These are phyloP conservation scores for Diaporthe vexans DNA, from an alignment of 2,329 filamentous ascomycete genomes.

Conservation along the genomic window DNA sequence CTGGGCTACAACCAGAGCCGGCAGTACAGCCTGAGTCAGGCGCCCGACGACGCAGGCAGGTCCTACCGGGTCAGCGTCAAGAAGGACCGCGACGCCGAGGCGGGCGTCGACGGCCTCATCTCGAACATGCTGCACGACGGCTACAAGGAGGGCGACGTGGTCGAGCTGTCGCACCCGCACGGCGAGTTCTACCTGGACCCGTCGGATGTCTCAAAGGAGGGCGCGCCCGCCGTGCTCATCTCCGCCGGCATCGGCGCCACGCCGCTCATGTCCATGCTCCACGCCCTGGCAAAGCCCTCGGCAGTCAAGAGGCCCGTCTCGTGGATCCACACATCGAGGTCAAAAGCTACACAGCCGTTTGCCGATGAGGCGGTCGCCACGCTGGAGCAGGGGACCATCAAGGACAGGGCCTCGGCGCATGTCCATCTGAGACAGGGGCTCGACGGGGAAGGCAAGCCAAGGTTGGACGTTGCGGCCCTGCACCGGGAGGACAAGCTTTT, in stretches of 20 bases:
- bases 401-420: slow-evolving; percentile 59
- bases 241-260: slow-evolving; percentile 79
- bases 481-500: slow-evolving; percentile 67
- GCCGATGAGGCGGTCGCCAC: slow-evolving; percentile 59
- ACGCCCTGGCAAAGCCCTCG: slow-evolving; percentile 58
- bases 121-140: slow-evolving; percentile 66
- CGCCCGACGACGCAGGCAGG: slow-evolving; percentile 59
- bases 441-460: slow-evolving; percentile 60
- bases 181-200: slow-evolving; percentile 75
- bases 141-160: slow-evolving; percentile 63
- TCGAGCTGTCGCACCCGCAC: slow-evolving; percentile 68
- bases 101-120: slow-evolving; percentile 61
- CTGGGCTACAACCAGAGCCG: slow-evolving; percentile 77
- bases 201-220: slow-evolving; percentile 53
- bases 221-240: slow-evolving; percentile 73
- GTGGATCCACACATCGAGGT: slow-evolving; percentile 74
- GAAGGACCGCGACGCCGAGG: slow-evolving; percentile 62
- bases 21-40: slow-evolving; percentile 82
- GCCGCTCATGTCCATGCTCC: slow-evolving; percentile 75
- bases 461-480: slow-evolving; percentile 70
- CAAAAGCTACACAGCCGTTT: slow-evolving; percentile 68
- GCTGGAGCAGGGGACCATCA: slow-evolving; percentile 57
- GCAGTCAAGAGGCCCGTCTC: slow-evolving; percentile 63
- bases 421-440: slow-evolving; percentile 72
- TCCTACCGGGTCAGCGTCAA: slow-evolving; percentile 84